Evolutionary conservation across 2,329 filamentous ascomycete species (phyloP).

Genomic region (Incumbomyces delicatus): DNA sequence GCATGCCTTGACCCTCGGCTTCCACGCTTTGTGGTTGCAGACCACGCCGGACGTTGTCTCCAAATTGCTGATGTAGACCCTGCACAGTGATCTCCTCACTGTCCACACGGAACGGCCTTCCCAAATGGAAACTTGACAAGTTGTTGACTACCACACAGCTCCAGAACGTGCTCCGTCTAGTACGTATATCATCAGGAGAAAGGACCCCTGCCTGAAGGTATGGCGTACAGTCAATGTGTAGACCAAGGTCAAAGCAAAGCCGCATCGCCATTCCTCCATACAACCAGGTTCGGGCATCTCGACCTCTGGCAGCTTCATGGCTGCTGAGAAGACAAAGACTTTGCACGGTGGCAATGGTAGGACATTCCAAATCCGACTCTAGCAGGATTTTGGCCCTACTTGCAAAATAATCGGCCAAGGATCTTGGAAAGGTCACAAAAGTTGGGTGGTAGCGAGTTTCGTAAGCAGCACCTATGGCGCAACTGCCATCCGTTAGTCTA

Average conservation of each 20-base stretch:
- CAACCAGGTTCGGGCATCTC: constrained; percentile 39
- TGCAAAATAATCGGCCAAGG: constrained; percentile 1
- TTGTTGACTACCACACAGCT: constrained; percentile 3
- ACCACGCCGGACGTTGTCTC: too few relatives aligned
- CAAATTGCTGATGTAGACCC: not conserved
- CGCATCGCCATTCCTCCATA: constrained; percentile 36
- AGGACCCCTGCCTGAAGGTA: not conserved
- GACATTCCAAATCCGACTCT: constrained; percentile 39
- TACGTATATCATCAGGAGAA: not conserved
- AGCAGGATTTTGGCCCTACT: constrained; percentile 27
- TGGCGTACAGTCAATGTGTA: constrained; percentile 23
- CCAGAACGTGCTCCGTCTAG: constrained; percentile 1
- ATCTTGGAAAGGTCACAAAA: constrained; percentile 3
- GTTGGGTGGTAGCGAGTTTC: constrained; percentile 1
- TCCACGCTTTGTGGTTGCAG: too few relatives aligned
- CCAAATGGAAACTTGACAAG: constrained; percentile 3
- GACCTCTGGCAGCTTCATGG: constrained; percentile 35
- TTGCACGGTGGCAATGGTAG: constrained; percentile 40
- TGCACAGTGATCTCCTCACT: not conserved
- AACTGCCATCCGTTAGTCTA: not conserved
- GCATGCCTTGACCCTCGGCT: too few relatives aligned
- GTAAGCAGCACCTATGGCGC: constrained; percentile 1
- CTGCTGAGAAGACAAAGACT: constrained; percentile 37
- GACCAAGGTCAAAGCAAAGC: constrained; percentile 37
- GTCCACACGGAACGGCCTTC: constrained; percentile 5